Evolutionary conservation across 2,329 filamentous ascomycete species (phyloP).

Genomic region (Ascochyta viciae-villosae): DNA sequence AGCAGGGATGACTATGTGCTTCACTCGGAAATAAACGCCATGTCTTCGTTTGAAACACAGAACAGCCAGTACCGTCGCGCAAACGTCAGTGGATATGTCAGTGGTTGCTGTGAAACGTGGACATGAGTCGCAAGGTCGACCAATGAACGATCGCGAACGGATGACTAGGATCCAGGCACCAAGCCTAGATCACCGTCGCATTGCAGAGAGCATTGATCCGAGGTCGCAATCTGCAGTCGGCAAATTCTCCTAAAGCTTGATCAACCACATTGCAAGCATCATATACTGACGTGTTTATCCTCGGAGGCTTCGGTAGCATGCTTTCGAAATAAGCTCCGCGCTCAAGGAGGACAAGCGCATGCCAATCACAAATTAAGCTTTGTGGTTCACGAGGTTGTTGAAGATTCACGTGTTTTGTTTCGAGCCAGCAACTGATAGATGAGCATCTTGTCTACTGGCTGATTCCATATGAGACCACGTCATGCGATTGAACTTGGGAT

Average conservation of each 20-base stretch:
- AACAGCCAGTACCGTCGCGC: conserved; percentile 4
- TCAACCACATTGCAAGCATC: background rate
- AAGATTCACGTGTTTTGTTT: background rate
- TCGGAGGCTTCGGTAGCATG: background rate
- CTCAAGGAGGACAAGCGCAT: conserved; percentile 6
- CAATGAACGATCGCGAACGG: background rate
- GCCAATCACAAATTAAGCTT: conserved; percentile 4
- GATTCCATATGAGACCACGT: background rate
- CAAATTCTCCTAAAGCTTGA: conserved; percentile 2
- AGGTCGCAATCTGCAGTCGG: conserved; percentile 3
- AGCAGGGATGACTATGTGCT: conserved; percentile 12
- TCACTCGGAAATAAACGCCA: background rate
- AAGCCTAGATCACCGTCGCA: background rate
- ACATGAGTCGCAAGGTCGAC: background rate
- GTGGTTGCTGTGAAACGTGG: background rate
- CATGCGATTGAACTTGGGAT: background rate
- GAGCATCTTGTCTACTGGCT: background rate
- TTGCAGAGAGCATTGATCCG: background rate
- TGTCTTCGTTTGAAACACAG: conserved; percentile 11
- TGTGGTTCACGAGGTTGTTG: background rate
- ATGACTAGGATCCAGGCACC: background rate
- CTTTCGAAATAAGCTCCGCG: conserved; percentile 6
- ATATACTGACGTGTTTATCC: background rate
- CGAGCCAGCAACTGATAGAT: background rate
- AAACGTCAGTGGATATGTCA: background rate